phyloP scores from a whole-genome alignment of 352 stramenopile genomes.

The Halophytophthora batemanensis region DNA sequence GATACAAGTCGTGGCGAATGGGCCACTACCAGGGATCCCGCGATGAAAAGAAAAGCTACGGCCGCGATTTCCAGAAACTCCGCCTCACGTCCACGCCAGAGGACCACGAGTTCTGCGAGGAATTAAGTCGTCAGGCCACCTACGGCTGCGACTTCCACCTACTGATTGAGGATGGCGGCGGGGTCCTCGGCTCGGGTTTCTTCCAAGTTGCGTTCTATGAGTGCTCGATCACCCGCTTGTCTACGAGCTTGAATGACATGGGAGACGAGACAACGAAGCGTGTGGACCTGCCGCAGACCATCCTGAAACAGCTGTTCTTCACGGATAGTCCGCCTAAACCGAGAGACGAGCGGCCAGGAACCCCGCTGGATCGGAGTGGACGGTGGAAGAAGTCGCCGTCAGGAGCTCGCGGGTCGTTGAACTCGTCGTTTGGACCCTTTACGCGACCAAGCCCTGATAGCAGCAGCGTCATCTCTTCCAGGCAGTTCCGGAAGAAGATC shows the following conservation, averaged over 20 bases:
- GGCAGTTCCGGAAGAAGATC: constrained; percentile 75
- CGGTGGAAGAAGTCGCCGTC: constrained; percentile 17
- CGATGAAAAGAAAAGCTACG: constrained; percentile 64
- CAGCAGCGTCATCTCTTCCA: constrained; percentile 31
- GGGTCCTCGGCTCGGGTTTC: constrained; percentile 58
- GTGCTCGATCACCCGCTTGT: constrained; percentile 66
- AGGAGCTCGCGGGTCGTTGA: constrained; percentile 12
- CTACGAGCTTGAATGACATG: constrained; percentile 34
- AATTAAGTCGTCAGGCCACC: constrained; percentile 46
- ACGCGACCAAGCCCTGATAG: constrained; percentile 14
- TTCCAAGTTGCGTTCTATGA: constrained; percentile 89
- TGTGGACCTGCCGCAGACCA: constrained; percentile 39
- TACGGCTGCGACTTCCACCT: constrained; percentile 77
- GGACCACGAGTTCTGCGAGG: constrained; percentile 78
- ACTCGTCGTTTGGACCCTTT: constrained; percentile 3
- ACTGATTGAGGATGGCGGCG: constrained; percentile 61
- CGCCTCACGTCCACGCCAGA: constrained; percentile 54
- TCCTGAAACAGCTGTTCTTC: constrained; percentile 59
- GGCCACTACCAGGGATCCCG: constrained; percentile 67
- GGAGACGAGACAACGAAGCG: constrained; percentile 20
- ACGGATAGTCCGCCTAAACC: constrained; percentile 17
- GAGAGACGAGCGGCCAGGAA: constrained; percentile 18
- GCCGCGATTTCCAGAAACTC: constrained; percentile 42
- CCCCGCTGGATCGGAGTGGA: constrained; percentile 22
- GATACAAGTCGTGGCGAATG: constrained; percentile 86